Evolutionary conservation across 2,329 filamentous ascomycete genomes (phyloP), one percentile per base, ranked within the genome.

Genomic region (Metarhizium anisopliae): DNA sequence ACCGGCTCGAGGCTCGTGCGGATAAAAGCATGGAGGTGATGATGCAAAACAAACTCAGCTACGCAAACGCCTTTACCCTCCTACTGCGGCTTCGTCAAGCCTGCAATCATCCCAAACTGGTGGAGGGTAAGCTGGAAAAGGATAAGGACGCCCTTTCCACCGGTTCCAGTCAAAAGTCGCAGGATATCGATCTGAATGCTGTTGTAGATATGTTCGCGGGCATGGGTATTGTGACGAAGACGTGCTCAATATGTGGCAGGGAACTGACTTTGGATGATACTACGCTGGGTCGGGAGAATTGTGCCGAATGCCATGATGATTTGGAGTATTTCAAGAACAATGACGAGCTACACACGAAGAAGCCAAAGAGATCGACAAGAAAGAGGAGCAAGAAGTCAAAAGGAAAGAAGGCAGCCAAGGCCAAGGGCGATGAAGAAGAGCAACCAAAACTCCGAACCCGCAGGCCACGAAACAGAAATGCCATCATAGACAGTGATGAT

Each of bases 41-140:
- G 87, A 92, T 96, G 85, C 83, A 82, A 52, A 85, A 83, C 6
- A 84, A 89, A 66, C 76, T 92, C 54, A 95, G 91, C 73, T 97
- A 97, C 67, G 93, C 95, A 57, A 95, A 91, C 64, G 94, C 94
- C 18, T 83, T 99, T 66, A 92, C 96, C 13, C 76, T 99, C 58
- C 81, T 99, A n/a, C 76, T 99, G 55, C 86, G 94, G 43, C 77
- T 99, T 58, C 82, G 94, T 58, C 94, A 99, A 70, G 89, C 91
- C 20, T 99, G 94, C 70, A 96, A 99, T 66, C 94, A 99, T 68
- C 91, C 92, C 0, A 86, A 90, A 61, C 78, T 99, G 50, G 87
- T 96, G 13, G 89, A 90, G 61, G 86, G 86, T 60, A 93, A 95
- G 66, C 77, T 96, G 56, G 86, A 86, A 55, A 89, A 89, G 61